phyloP scores from a whole-genome alignment of 257 asterid genomes.

The Salvia hispanica region DNA sequence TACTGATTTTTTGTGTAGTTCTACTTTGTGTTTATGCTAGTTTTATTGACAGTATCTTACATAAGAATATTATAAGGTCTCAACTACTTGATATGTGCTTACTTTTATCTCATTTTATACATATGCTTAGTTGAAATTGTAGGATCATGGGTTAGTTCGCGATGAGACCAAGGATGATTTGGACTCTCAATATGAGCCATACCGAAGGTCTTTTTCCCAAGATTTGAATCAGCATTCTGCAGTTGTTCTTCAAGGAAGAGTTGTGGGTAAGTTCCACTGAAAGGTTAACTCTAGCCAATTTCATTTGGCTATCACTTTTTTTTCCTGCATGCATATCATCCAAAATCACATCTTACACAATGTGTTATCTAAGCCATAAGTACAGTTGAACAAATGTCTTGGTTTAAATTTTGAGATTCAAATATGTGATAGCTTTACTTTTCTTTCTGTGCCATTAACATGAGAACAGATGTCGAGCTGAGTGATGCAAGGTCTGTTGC shows the following conservation, averaged over 20 bases:
- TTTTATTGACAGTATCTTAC: slow-evolving; percentile 4
- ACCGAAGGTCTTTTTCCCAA: slow-evolving; percentile 75
- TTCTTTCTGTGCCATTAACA: slow-evolving; percentile 36
- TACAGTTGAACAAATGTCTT: neutral
- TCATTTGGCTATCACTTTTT: slow-evolving; percentile 18
- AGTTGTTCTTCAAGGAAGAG: slow-evolving; percentile 97
- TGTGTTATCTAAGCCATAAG: neutral
- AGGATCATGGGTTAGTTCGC: slow-evolving; percentile 87
- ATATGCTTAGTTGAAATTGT: slow-evolving; percentile 29
- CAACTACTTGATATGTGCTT: neutral
- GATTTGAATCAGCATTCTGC: slow-evolving; percentile 93
- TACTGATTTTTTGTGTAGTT: neutral
- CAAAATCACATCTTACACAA: slow-evolving; percentile 6
- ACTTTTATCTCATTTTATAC: neutral
- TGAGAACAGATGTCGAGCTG: slow-evolving; percentile 65
- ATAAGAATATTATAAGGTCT: slow-evolving; percentile 5
- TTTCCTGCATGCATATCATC: slow-evolving; percentile 24
- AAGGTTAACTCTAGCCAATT: neutral
- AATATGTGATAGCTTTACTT: slow-evolving; percentile 9
- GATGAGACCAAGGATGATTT: slow-evolving; percentile 64
- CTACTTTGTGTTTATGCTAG: slow-evolving; percentile 6
- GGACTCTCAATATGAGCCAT: slow-evolving; percentile 86
- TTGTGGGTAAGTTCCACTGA: slow-evolving; percentile 61
- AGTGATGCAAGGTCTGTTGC: slow-evolving; percentile 91
- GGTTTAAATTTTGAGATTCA: slow-evolving; percentile 8